Base-by-base conservation (phyloP, 2,329 filamentous ascomycete species). In the Didymella segeticola region DNA sequence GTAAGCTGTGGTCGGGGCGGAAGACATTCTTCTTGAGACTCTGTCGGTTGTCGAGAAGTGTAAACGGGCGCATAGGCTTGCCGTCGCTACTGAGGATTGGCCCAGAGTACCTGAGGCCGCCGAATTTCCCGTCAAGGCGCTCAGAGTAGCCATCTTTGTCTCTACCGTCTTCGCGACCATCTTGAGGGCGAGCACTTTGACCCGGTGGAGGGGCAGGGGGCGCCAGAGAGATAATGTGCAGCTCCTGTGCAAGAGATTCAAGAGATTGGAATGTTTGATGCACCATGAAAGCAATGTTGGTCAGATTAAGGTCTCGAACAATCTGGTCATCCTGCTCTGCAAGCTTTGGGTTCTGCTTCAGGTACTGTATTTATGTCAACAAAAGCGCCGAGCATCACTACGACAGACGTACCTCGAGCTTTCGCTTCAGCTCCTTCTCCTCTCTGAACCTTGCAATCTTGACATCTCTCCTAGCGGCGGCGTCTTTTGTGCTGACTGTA, bases 41-140 rank as follows among this genome's bases (percentile, higher is more conserved):
- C 57, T 91, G 86, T 30, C 95, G 84, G 61, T 83, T 88, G 54
- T 89, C 88, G 4, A 96, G 81, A 19, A 99, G 81, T 1, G 92
- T 97, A 69, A 99, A 98, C 0, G 93, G 93, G 64, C 93, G 86
- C 63, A 98, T 80, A 12, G 95, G 95, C 71, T 91, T 95, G 37
- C 95, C 95, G 52, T 88, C 82, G 57, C 81, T 83, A 58, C 87
- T 90, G 20, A 99, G 80, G 17, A 98, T 80, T 0, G 93, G 91
- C 0, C 91, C 90, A 11, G 78, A 76, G 68, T 84, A 76, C 2
- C 61, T 79, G 66, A 71, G 79, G 10, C 70, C 67, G 10, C 64
- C 56, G 12, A 68, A 42, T 26, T 66, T 61, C 82, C 38, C 79
- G 75, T 98, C 93, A 2, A 98, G 80, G 2, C 89, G 86, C 17